These are phyloP conservation scores for Urochloa ruziziensis DNA, from an alignment of 176 grass and related monocot species.

Conservation along the genomic window DNA sequence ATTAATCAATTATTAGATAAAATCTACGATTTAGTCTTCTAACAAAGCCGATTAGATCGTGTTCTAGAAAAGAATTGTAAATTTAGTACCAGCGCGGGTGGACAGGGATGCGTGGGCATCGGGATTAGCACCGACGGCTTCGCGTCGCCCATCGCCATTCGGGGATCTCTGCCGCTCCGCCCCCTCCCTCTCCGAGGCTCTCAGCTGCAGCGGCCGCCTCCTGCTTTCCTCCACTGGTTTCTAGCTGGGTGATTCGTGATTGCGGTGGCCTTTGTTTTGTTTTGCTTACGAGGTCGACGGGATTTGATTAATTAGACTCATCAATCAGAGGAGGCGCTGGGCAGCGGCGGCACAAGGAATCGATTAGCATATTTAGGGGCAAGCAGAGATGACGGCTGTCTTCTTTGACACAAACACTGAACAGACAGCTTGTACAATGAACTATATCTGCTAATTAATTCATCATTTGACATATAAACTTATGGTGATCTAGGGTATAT, in stretches of 20 bases:
- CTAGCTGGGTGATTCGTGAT: constrained; percentile 1
- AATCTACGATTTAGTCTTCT: too few species aligned
- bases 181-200: neutral
- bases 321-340: neutral
- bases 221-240: neutral
- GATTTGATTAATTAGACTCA: neutral
- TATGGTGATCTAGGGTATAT: too few species aligned
- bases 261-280: neutral
- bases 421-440: too few species aligned
- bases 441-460: too few species aligned
- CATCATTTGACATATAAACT: too few species aligned
- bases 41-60: too few species aligned
- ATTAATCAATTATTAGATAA: too few species aligned
- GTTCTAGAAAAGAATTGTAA: too few species aligned
- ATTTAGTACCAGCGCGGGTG: too few species aligned
- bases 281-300: neutral
- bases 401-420: too few species aligned
- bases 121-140: constrained; percentile 46
- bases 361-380: neutral
- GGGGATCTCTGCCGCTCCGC: neutral
- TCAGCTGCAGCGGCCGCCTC: neutral
- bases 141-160: constrained; percentile 46
- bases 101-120: too few species aligned
- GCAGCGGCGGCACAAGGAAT: neutral
- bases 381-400: too few species aligned